Base-by-base conservation (phyloP, 805 yeast genomes). In the Yueomyces sinensis region DNA sequence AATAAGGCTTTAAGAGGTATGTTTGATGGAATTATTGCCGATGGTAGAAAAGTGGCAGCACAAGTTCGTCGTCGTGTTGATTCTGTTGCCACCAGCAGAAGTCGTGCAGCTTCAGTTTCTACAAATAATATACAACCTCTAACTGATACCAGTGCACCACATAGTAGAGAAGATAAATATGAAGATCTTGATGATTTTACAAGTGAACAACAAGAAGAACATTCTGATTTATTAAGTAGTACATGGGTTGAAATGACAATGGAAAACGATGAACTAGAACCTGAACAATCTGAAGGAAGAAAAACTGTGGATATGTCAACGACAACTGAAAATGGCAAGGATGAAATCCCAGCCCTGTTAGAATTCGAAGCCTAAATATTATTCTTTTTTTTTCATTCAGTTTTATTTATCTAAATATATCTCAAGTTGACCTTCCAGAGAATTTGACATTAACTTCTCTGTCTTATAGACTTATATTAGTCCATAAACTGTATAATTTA, bases 1-100 rank as follows among this genome's bases (percentile, higher is more conserved):
- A 61, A 66, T 27, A 71, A 70, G 35, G 78, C 79, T 22, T 59
- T 91, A 38, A 68, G 95, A 37, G 89, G 82, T 37, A 79, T 91
- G 74, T 82, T 89, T 59, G 94, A 84, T 54, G 89, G 91, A 9
- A 66, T 91, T 38, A 68, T 89, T 40, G 91, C 93, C 1, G 96
- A 91, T 59, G 96, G 97, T 4, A 68, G 83, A 52, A 73, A 89
- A 37, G 94, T 89, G 13, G 97, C 97, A 1, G 75, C 71, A 35
- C 87, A 84, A 50, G 93, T 91, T 3, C 75, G 89, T 43, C 76
- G 80, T 44, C 76, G 94, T 42, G 86, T 84, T 70, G 95, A 86
- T 52, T 74, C 78, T 13, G 75, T 71, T 9, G 71, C 80, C 3
- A 55, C 64, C 1, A 43, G 41, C 18, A 43, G 34, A 22, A 50